Conservation (phyloP, 306 rosid genomes). For the Crataegus laevigata region DNA sequence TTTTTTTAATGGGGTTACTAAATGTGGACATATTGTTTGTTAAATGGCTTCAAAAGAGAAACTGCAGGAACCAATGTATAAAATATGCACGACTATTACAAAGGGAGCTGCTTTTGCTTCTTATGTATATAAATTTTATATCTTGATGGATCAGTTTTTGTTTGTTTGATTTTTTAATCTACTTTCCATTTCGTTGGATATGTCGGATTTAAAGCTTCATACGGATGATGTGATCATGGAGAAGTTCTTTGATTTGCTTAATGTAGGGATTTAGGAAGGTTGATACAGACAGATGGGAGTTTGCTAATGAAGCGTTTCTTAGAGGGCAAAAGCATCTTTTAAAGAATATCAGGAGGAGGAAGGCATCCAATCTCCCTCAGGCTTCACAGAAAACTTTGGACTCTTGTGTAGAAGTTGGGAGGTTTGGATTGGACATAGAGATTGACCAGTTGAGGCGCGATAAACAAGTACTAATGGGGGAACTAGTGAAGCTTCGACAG, state of each 20-base stretch:
- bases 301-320: conserved; percentile 76
- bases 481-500: conserved; percentile 66
- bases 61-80: not conserved
- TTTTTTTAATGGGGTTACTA: conserved; percentile 11
- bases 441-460: conserved; percentile 53
- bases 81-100: not conserved
- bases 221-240: conserved; percentile 9
- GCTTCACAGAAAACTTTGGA: conserved; percentile 35
- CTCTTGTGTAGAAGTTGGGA: conserved; percentile 66
- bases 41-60: conserved; percentile 12
- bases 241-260: conserved; percentile 19
- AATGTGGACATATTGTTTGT: conserved; percentile 14
- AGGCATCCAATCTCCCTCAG: conserved; percentile 26
- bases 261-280: conserved; percentile 82
- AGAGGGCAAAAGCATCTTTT: conserved; percentile 70
- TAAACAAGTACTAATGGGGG: conserved; percentile 57
- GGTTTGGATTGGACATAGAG: conserved; percentile 59
- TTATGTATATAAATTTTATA: not conserved
- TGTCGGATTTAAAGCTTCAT: not conserved
- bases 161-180: not conserved
- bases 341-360: conserved; percentile 67
- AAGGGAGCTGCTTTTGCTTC: not conserved
- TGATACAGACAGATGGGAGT: conserved; percentile 83
- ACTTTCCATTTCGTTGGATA: not conserved
- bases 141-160: not conserved